Conservation (phyloP, 768 basidiomycete species). For the Mycena chlorophos region DNA sequence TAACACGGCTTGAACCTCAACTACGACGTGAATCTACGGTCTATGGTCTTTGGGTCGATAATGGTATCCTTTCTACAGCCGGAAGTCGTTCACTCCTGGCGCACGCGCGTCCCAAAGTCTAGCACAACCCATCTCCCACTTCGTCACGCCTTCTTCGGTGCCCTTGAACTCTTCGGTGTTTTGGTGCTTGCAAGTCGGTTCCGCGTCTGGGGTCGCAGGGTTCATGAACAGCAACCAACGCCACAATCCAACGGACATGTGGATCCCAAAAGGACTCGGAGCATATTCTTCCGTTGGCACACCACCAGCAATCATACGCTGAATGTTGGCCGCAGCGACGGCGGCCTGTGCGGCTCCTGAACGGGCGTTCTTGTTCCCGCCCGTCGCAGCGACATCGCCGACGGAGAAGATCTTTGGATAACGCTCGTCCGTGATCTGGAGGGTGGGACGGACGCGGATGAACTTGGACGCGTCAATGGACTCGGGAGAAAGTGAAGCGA, state of each 20-base stretch:
- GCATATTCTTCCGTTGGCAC: slow-evolving; percentile 32
- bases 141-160: slow-evolving; percentile 14
- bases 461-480: slow-evolving; percentile 12
- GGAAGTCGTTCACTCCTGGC: slow-evolving; percentile 21
- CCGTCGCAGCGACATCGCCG: slow-evolving; percentile 50
- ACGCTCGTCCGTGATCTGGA: slow-evolving; percentile 27
- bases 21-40: no score
- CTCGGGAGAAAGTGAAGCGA: slow-evolving; percentile 26
- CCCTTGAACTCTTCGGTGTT: slow-evolving; percentile 10
- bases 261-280: slow-evolving; percentile 25
- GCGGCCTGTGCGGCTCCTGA: slow-evolving; percentile 40
- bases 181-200: slow-evolving; percentile 18
- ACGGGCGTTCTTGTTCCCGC: slow-evolving; percentile 47
- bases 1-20: no score
- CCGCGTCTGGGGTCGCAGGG: slow-evolving; percentile 13
- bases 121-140: slow-evolving; percentile 18
- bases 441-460: slow-evolving; percentile 27
- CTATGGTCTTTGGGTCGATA: neutral
- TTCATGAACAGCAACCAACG: slow-evolving; percentile 25
- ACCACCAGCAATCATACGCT: slow-evolving; percentile 33
- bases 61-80: neutral
- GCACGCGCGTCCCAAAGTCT: slow-evolving; percentile 26
- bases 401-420: slow-evolving; percentile 45
- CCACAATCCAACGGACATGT: slow-evolving; percentile 11
- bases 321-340: slow-evolving; percentile 42